phyloP scores from a whole-genome alignment of 345 rosid species.

The Salix suchowensis region DNA sequence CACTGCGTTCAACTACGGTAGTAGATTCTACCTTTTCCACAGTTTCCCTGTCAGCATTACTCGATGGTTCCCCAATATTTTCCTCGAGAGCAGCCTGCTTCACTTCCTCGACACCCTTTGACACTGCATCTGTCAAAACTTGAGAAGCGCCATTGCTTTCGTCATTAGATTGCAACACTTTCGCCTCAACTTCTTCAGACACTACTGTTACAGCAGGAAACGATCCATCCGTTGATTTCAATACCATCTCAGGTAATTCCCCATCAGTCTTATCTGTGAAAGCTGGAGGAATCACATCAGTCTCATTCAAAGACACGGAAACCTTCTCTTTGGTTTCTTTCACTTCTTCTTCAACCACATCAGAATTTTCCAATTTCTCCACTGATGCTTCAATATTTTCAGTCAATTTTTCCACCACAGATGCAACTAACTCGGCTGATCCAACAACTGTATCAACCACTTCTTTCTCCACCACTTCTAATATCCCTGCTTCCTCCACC shows the following conservation, averaged over 20 bases:
- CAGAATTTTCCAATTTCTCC: constrained; percentile 12
- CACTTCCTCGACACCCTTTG: constrained; percentile 11
- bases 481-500: constrained; percentile 6
- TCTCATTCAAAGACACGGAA: constrained; percentile 4
- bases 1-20: constrained; percentile 20
- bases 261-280: constrained; percentile 4
- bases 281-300: not conserved
- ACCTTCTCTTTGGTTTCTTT: constrained; percentile 8
- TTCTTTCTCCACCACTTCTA: constrained; percentile 17
- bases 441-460: constrained; percentile 10
- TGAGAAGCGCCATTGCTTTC: constrained; percentile 1
- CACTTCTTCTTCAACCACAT: constrained; percentile 11
- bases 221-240: not conserved
- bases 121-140: not conserved
- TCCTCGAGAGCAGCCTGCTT: constrained; percentile 18
- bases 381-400: constrained; percentile 4
- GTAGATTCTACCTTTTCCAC: constrained; percentile 10
- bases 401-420: constrained; percentile 8
- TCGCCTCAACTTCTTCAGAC: constrained; percentile 16
- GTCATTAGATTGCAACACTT: not conserved
- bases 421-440: constrained; percentile 6
- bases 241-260: not conserved
- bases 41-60: constrained; percentile 15
- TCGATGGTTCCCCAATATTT: constrained; percentile 31
- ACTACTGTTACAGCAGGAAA: not conserved